Base-by-base conservation (phyloP, 768 basidiomycete species). In the Paxillus rubicundulus region DNA sequence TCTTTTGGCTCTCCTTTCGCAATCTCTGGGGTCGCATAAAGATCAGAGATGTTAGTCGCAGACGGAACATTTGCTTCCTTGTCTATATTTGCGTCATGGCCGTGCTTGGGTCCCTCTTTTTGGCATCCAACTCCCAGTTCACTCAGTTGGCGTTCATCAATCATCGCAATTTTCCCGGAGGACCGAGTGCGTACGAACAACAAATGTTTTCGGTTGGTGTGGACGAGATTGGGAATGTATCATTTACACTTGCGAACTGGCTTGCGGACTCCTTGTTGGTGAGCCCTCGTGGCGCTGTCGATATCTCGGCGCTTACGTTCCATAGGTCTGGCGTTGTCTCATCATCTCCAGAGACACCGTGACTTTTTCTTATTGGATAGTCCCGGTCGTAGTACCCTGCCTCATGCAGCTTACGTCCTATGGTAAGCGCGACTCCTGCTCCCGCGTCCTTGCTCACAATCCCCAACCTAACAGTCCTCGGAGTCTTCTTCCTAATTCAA, bases 61-160 rank as follows among this genome's bases (percentile, higher is more conserved):
- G 47, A 33, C 50, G 60, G n/a, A 57, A 69, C 34, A 4, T 57
- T 5, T 59, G 54, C 10, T 62, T 69, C 38, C 48, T 72, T 32
- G 2, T 54, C 41, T 70, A 69, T 30, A 48, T 53, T 48, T 58
- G 28, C 42, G 21, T 56, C 52, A 44, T 65, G 36, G 67, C 68
- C 33, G 24, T 47, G 5, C 37, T 65, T 16, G 66, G 68, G 8
- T 52, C 68, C 30, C 57, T 69, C 21, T 61, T 58, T 21, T 30
- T 69, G 6, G 57, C 39, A 21, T 68, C 68, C 47, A 69, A 59
- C 41, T 63, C 66, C 2, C 13, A 55, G 33, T 69, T 67, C 45
- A 68, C 65, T 0, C 66, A 68, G 30, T 12, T 69, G 42, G 66
- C 66, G 16, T 68, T 69, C 34, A 61, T 68, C 38, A 57, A 68